Evolutionary conservation across 1,284 basidiomycete genomes (phyloP), one percentile per base, ranked within the genome.

Genomic region (Fereydounia khargensis): DNA sequence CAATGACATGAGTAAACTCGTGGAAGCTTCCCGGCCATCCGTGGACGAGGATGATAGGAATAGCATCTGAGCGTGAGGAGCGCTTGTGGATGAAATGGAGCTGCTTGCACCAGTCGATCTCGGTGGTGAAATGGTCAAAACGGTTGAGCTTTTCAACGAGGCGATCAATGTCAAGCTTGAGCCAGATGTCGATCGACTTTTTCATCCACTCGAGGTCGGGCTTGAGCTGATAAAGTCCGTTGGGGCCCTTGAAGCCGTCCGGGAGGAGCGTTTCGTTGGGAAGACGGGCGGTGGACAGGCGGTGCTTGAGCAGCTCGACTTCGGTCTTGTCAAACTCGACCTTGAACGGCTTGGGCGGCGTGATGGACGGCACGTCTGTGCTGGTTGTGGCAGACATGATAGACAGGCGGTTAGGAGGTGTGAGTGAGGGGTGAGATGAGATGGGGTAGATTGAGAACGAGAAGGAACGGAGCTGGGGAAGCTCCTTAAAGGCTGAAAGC

Each of bases 11-110:
- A 4, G 49, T 50, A 16, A 62, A 62, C 33, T 62, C 59, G 39
- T 52, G 47, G 66, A 66, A 45, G 43, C 54, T 57, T 30, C 59
- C 59, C 3, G 68, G 68, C 65, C 65, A 70, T n/a, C 68, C 68
- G 18, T 70, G 68, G 33, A 62, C 54, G 39, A 68, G 65, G 45
- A 71, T 65, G 49, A 71, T 37, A 11, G 68, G 68, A 27, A 71
- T 63, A 3, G 68, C 68, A 44, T 65, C 55, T 6, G 50, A 18
- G 6, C 56, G 43, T 2, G 39, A 11, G 6, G 65, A 68, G 5
- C 47, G 46, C 20, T 48, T 47, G 42, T 61, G 48, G 18, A 65
- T 54, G 35, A 64, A 71, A 42, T 71, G 68, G 20, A 71, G 42
- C 34, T 54, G 50, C 3, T 51, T 49, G 23, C 64, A 64, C 61